Evolutionary conservation across 768 basidiomycete genomes (phyloP).

Genomic region (Erythrobasidium yunnanense): DNA sequence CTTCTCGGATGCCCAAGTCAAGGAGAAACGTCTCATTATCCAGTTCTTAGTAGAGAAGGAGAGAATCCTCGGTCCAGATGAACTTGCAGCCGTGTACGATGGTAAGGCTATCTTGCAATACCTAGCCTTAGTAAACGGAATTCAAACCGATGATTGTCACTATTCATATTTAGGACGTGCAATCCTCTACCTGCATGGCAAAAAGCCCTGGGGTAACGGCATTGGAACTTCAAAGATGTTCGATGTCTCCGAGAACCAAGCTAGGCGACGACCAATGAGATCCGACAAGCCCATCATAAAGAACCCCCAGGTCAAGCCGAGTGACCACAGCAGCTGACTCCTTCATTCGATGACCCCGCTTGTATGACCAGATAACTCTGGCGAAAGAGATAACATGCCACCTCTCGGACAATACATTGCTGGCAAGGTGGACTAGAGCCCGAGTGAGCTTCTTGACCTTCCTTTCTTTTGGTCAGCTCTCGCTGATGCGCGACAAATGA

Average conservation of each 20-base stretch:
- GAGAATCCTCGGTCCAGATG: conserved; percentile 7
- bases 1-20: conserved; percentile 6
- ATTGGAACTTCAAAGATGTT: not conserved
- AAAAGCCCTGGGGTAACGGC: not conserved
- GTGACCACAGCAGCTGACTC: too few species aligned
- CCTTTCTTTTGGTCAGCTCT: too few species aligned
- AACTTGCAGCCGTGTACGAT: conserved; percentile 7
- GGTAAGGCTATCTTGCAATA: not conserved
- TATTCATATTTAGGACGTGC: not conserved
- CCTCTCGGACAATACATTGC: too few species aligned
- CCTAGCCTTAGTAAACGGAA: not conserved
- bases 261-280: not conserved
- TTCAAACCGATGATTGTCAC: not conserved
- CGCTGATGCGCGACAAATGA: too few species aligned
- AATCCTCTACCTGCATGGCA: conserved; percentile 19
- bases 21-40: not conserved
- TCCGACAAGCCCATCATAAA: not conserved
- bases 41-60: conserved; percentile 8
- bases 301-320: conserved; percentile 4
- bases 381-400: too few species aligned
- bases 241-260: conserved; percentile 8
- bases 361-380: too few species aligned
- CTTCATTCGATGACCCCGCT: too few species aligned
- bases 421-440: too few species aligned
- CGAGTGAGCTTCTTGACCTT: too few species aligned